These are phyloP conservation scores for Boletellus deceptivus DNA, from an alignment of 1,284 basidiomycete species.

Conservation along the genomic window DNA sequence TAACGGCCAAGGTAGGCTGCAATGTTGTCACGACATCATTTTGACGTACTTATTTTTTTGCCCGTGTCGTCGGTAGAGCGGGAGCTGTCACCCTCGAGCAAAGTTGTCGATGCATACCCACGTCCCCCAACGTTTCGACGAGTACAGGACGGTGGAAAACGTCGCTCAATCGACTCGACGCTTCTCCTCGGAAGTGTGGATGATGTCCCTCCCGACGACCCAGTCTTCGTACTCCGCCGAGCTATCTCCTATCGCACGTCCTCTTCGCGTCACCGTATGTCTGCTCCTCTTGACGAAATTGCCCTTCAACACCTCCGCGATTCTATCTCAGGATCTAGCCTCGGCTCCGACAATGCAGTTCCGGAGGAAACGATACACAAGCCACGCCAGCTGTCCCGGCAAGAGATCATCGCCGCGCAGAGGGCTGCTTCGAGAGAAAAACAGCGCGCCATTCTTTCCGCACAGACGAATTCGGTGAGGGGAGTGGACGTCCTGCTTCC, in stretches of 20 bases:
- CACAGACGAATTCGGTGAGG: conserved; percentile 78
- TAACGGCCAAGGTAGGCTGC: conserved; percentile 60
- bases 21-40: neutral
- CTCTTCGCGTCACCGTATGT: conserved; percentile 61
- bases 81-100: conserved; percentile 73
- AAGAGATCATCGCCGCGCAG: conserved; percentile 92
- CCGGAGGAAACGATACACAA: conserved; percentile 26
- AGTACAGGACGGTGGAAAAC: conserved; percentile 58
- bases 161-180: conserved; percentile 85
- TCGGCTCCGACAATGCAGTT: conserved; percentile 41
- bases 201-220: conserved; percentile 81
- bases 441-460: conserved; percentile 82
- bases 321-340: conserved; percentile 50
- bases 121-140: conserved; percentile 71
- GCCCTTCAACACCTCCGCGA: conserved; percentile 70
- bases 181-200: conserved; percentile 67
- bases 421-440: conserved; percentile 80
- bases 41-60: conserved; percentile 10
- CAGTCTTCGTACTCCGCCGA: conserved; percentile 83
- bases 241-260: conserved; percentile 70
- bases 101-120: conserved; percentile 81
- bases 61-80: conserved; percentile 51
- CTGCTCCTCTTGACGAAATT: conserved; percentile 73
- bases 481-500: conserved; percentile 87
- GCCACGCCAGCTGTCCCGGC: conserved; percentile 58